Evolutionary conservation across 805 yeast species (phyloP), one percentile per base, ranked within the genome.

Genomic region (Suhomyces vadensis): DNA sequence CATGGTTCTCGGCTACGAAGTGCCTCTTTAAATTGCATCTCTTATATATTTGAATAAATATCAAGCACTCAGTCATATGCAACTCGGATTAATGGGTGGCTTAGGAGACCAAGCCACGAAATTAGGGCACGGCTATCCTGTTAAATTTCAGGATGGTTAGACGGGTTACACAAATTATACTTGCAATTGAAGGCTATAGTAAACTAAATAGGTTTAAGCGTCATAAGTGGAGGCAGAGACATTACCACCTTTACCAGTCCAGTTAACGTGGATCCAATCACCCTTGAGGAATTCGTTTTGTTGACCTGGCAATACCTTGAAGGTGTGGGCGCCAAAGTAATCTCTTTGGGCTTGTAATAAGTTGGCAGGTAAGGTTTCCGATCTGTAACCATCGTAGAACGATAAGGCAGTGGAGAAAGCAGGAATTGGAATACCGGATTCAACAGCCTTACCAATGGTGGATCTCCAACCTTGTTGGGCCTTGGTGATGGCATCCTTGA

Each of bases 201-300:
- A 37, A 17, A 23, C 40, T n/a, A 40, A 25, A 23, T 8, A 13
- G 14, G 38, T 37, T 71, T 80, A 92, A 73, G 97, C 98, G 63
- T 84, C 84, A 75, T 92, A 92, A 60, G 95, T 88, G 39, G 96
- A 76, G 52, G 99, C 96, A 59, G 97, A 87, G 57, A 91, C 87
- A 74, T 94, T 84, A 79, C 99, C 99, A 75, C 99, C 98, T 64
- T 82, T 83, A 71, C 98, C 98, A 56, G 98, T 92, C 99, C 99
- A 92, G 94, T 92, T 92, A 66, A 94, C 79, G 78, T 92, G 99
- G 72, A 92, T 85, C 77, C 85, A 83, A 57, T 81, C 74, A 62
- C 79, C 94, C 55, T 73, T 82, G 74, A 87, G 79, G 66, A 73
- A 73, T 42, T 75, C 89, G 65, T 80, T 77, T 60, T 89, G 96